Evolutionary conservation across 2,329 filamentous ascomycete species (phyloP).

Genomic region (Drechslerella dactyloides): DNA sequence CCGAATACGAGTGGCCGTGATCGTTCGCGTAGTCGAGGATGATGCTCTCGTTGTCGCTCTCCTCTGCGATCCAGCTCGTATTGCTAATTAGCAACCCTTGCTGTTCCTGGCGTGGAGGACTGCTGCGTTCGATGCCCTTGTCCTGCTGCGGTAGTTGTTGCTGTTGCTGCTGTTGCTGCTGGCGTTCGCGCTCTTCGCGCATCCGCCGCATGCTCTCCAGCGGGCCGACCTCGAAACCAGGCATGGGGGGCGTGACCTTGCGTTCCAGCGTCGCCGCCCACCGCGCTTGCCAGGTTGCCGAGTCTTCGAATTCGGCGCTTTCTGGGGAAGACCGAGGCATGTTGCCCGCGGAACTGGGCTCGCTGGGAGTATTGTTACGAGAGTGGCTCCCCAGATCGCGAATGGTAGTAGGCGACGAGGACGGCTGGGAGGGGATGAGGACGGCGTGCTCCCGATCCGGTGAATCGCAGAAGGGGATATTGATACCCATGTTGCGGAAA

Average conservation of each 20-base stretch:
- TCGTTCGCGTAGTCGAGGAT: slow-evolving; percentile 11
- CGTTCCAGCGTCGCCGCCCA: slow-evolving; percentile 44
- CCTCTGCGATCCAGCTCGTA: slow-evolving; percentile 34
- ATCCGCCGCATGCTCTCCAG: slow-evolving; percentile 46
- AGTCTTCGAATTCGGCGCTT: slow-evolving; percentile 4
- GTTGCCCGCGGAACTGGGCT: slow-evolving; percentile 4
- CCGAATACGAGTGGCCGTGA: slow-evolving; percentile 15
- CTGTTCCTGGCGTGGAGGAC: not conserved
- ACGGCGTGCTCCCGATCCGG: slow-evolving; percentile 41
- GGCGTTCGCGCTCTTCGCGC: slow-evolving; percentile 31
- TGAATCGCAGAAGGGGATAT: slow-evolving; percentile 48
- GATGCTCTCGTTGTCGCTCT: slow-evolving; percentile 19
- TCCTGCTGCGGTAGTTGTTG: slow-evolving; percentile 11
- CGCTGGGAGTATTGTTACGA: slow-evolving; percentile 12
- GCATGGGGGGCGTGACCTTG: slow-evolving; percentile 47
- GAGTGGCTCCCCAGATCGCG: slow-evolving; percentile 21
- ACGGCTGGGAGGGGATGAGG: slow-evolving; percentile 8
- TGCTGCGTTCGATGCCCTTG: not conserved
- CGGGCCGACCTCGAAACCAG: slow-evolving; percentile 42
- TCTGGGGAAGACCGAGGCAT: not conserved
- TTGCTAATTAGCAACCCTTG: slow-evolving; percentile 4
- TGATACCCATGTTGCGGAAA: slow-evolving; percentile 33
- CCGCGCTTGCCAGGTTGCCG: slow-evolving; percentile 28
- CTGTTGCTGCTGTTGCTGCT: slow-evolving; percentile 19
- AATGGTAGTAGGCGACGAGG: slow-evolving; percentile 23